Evolutionary conservation across 1,139 yeast genomes (phyloP).

Genomic region (Spencermartinsiella ligniputridi): DNA sequence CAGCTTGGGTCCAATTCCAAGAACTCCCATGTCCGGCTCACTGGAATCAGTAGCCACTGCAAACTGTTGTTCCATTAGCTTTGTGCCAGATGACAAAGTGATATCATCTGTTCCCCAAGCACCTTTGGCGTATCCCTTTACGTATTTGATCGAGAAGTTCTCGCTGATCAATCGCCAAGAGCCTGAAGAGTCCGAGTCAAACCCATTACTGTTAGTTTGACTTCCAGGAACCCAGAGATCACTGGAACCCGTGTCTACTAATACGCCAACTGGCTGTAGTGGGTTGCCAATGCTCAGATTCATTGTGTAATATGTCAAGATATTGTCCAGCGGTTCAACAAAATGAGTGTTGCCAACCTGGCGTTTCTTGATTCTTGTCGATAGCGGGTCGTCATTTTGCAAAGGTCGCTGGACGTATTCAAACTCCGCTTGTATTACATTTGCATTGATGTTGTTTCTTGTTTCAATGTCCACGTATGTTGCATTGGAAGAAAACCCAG

Average conservation of each 20-base stretch:
- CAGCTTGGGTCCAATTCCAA: slow-evolving; percentile 26
- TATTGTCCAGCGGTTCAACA: slow-evolving; percentile 21
- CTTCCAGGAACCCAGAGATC: slow-evolving; percentile 55
- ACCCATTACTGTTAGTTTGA: slow-evolving; percentile 17
- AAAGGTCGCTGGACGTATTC: slow-evolving; percentile 13
- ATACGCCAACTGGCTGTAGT: slow-evolving; percentile 21
- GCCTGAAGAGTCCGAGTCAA: slow-evolving; percentile 14
- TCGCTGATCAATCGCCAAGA: slow-evolving; percentile 20
- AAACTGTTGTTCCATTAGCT: slow-evolving; percentile 19
- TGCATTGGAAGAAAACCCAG: no score
- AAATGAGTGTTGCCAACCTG: slow-evolving; percentile 13
- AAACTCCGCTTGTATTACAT: slow-evolving; percentile 14
- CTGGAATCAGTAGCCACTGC: slow-evolving; percentile 25
- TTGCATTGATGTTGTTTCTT: no score
- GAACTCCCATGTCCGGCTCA: slow-evolving; percentile 26
- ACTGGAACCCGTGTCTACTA: slow-evolving; percentile 65
- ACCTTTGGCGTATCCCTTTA: slow-evolving; percentile 27
- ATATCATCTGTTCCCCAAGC: slow-evolving; percentile 25
- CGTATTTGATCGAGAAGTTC: slow-evolving; percentile 23
- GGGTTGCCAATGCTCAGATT: slow-evolving; percentile 28
- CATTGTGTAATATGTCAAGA: slow-evolving; percentile 30
- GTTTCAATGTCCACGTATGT: no score
- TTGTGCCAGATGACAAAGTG: slow-evolving; percentile 16
- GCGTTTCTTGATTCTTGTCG: slow-evolving; percentile 10
- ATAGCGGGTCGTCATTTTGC: slow-evolving; percentile 2